These are phyloP conservation scores for Colletotrichum eleusines DNA, from an alignment of 2,329 filamentous ascomycete species.

Conservation along the genomic window DNA sequence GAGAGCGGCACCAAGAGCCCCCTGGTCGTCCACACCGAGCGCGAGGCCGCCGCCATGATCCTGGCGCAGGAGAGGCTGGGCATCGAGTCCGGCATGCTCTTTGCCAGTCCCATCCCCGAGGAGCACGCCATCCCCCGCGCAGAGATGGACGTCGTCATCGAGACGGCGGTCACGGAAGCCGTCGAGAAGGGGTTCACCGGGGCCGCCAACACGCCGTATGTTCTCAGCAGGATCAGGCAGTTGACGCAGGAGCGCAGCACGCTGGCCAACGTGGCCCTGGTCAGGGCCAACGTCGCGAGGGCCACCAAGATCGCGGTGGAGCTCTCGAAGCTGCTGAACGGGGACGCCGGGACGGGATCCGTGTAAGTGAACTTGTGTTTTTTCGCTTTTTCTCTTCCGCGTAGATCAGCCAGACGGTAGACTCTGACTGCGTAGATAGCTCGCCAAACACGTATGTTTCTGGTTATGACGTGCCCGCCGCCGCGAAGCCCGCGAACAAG, in stretches of 20 bases:
- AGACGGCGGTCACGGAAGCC: constrained; percentile 74
- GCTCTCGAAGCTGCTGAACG: constrained; percentile 53
- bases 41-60: constrained; percentile 90
- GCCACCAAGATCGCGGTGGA: constrained; percentile 68
- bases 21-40: constrained; percentile 77
- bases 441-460: constrained; percentile 36
- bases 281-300: constrained; percentile 65
- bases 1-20: constrained; percentile 89
- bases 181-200: constrained; percentile 75
- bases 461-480: constrained; percentile 21
- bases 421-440: constrained; percentile 44
- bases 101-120: constrained; percentile 88
- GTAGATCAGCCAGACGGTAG: constrained; percentile 36
- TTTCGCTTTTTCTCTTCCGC: constrained; percentile 41
- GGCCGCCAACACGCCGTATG: constrained; percentile 85
- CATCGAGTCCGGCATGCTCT: constrained; percentile 83
- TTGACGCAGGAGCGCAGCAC: constrained; percentile 80
- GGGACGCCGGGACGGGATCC: constrained; percentile 22
- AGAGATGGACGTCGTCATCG: constrained; percentile 78
- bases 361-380: constrained; percentile 39
- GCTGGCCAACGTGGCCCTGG: constrained; percentile 76
- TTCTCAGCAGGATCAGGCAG: constrained; percentile 82
- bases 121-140: constrained; percentile 76
- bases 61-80: constrained; percentile 79
- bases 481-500: constrained; percentile 18